Base-by-base conservation (phyloP, 768 basidiomycete species). In the Suillus decipiens region DNA sequence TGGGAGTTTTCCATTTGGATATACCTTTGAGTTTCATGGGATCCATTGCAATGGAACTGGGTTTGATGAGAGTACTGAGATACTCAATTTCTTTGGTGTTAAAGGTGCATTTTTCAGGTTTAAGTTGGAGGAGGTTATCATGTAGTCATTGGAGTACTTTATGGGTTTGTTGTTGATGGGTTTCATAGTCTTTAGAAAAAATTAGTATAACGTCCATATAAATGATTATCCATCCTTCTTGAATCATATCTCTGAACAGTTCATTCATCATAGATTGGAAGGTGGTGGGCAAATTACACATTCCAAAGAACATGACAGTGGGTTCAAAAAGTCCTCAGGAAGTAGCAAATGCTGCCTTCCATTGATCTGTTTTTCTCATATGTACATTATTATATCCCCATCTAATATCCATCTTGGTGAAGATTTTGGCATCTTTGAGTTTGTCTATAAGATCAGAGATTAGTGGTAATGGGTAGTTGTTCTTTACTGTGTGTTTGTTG, bases 41-140 rank as follows among this genome's bases (percentile, higher is more conserved):
- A 19, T 43, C 8, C 17, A 43, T 43, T 5, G 42, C 8, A 7
- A 43, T 2, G 2, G 42, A 43, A 0, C 42, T 4, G 8, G 19
- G 42, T n/a, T 43, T 43, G 3, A 43, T 43, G 42, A 43, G 19
- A 8, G 19, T 43, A 0, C 42, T 19, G 19, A 43, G 42, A 3
- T 43, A 43, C n/a, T n/a, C n/a, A n/a, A n/a, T n/a, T n/a, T n/a
- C n/a, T 42, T 42, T 7, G 17, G 19, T 42, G 3, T 34, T 34
- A 5, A 34, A 34, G 9, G 42, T 43, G 42, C 42, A 43, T 43
- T 43, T 19, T 43, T 43, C 2, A 8, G 42, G 42, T 43, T 43
- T 76, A 24, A 74, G 66, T 56, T 63, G 79, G 3, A 84, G 76
- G 3, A 76, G 55, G 51, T 77, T 45, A 0, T 78, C 58, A 10